Evolutionary conservation across 768 basidiomycete species (phyloP).

Genomic region (Lentinula detonsa): DNA sequence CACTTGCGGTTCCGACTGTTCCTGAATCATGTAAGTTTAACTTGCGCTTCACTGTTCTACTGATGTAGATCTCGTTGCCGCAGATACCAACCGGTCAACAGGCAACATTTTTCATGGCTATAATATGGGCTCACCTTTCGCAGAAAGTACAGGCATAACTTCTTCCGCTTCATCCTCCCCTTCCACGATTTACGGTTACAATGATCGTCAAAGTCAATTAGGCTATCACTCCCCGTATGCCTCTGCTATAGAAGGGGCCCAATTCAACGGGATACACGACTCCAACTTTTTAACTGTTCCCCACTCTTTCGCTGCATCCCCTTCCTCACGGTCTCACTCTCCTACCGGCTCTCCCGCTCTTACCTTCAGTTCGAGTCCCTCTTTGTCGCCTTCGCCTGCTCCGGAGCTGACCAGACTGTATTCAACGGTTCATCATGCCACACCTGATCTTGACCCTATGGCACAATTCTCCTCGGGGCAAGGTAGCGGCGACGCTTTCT

Average conservation of each 20-base stretch:
- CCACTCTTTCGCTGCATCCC: background rate
- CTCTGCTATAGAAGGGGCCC: background rate
- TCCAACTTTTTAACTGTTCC: background rate
- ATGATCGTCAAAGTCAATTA: background rate
- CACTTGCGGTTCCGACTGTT: background rate
- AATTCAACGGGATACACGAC: background rate
- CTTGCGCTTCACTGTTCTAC: background rate
- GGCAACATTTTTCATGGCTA: background rate
- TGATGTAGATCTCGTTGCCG: background rate
- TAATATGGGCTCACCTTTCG: background rate
- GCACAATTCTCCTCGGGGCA: background rate
- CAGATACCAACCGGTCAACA: background rate
- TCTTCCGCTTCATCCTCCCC: background rate
- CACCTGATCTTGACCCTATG: background rate
- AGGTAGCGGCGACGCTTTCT: background rate
- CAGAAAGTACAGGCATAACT: background rate
- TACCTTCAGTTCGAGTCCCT: background rate
- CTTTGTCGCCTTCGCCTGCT: background rate
- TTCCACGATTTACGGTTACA: background rate
- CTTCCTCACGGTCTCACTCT: background rate
- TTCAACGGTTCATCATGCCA: background rate
- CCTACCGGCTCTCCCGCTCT: background rate
- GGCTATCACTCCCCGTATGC: background rate
- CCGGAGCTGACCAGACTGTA: background rate
- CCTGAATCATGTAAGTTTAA: background rate